These are phyloP conservation scores for Fusarium sp. DNA, from an alignment of 2,329 filamentous ascomycete genomes.

Conservation along the genomic window DNA sequence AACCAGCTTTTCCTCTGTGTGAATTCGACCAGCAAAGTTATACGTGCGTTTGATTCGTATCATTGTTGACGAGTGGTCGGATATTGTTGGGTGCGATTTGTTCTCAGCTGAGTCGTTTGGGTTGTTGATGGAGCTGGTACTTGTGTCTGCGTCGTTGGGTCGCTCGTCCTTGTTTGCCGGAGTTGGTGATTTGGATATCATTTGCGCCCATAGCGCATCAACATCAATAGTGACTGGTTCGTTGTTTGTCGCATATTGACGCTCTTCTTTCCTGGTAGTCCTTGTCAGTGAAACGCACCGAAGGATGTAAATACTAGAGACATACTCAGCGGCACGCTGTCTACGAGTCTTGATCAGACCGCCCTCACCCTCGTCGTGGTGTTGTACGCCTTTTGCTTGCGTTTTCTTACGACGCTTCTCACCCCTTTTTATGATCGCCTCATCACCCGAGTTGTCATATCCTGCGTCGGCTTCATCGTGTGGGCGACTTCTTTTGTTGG, in stretches of 20 bases:
- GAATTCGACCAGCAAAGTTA: constrained; percentile 78
- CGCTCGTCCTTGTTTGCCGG: constrained; percentile 3
- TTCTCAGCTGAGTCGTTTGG: constrained; percentile 20
- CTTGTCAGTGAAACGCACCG: constrained; percentile 18
- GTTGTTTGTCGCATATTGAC: constrained; percentile 60
- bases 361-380: constrained; percentile 66
- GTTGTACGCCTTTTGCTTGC: constrained; percentile 49
- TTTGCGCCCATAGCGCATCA: constrained; percentile 75
- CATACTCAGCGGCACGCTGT: constrained; percentile 73
- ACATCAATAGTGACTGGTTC: constrained; percentile 76
- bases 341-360: constrained; percentile 78
- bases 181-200: constrained; percentile 60
- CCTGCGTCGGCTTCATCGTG: constrained; percentile 50
- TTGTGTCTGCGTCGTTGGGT: constrained; percentile 11
- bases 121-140: background rate
- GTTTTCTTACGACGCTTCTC: constrained; percentile 63
- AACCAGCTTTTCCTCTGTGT: constrained; percentile 78
- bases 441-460: constrained; percentile 77
- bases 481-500: constrained; percentile 40
- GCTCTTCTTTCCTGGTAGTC: constrained; percentile 64
- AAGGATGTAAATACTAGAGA: background rate
- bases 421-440: constrained; percentile 72
- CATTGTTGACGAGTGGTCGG: constrained; percentile 51
- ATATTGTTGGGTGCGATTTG: background rate
- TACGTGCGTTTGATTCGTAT: constrained; percentile 77